Evolutionary conservation across 1,284 basidiomycete genomes (phyloP).

Genomic region (Entoloma clypeatum): DNA sequence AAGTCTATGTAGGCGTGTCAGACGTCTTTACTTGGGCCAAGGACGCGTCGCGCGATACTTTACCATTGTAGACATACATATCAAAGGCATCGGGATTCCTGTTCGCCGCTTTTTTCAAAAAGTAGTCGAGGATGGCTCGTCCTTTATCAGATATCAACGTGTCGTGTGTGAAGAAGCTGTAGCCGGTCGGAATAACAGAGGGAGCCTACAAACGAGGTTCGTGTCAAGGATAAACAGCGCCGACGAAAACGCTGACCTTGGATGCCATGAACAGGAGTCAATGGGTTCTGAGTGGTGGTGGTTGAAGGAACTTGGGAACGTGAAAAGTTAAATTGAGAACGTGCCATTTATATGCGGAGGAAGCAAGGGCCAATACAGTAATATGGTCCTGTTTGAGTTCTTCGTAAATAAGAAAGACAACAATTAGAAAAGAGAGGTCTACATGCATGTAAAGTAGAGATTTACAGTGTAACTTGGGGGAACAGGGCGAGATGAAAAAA

Average conservation of each 20-base stretch:
- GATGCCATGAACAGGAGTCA: conserved; percentile 1
- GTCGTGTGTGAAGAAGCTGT: conserved; percentile 32
- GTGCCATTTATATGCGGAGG: too few species aligned
- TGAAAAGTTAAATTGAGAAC: too few species aligned
- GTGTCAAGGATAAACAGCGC: too few species aligned
- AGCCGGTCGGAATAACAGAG: conserved; percentile 28
- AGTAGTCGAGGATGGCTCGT: conserved; percentile 25
- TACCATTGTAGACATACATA: conserved; percentile 41
- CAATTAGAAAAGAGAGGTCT: too few species aligned
- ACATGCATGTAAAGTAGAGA: too few species aligned
- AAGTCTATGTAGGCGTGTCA: conserved; percentile 25
- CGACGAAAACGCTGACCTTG: too few species aligned
- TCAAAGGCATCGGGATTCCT: conserved; percentile 35
- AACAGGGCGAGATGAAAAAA: too few species aligned
- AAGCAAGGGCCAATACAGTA: too few species aligned
- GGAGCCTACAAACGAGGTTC: too few species aligned
- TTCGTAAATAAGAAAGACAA: too few species aligned
- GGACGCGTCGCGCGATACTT: conserved; percentile 8
- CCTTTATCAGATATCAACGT: conserved; percentile 30
- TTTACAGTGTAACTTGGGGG: too few species aligned
- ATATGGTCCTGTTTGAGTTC: too few species aligned
- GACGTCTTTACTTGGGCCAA: conserved; percentile 2
- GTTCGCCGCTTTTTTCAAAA: conserved; percentile 31
- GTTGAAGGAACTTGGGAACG: neutral
- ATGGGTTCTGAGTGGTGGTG: neutral